These are phyloP conservation scores for Citeromyces nyonsensis DNA, from an alignment of 805 yeast species.

Conservation along the genomic window DNA sequence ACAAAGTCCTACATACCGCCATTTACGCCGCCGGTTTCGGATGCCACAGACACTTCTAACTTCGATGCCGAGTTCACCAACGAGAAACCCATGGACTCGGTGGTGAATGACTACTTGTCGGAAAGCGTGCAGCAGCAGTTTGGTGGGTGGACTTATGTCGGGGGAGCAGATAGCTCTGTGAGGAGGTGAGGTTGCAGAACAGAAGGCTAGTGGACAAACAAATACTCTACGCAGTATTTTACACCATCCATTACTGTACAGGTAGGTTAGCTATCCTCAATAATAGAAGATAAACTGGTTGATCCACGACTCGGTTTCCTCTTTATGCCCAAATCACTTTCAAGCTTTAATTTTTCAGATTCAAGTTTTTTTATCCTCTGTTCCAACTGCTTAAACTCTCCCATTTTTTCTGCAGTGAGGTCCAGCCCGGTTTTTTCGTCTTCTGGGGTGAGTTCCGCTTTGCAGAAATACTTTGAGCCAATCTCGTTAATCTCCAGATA, in stretches of 20 bases:
- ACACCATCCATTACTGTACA: no score
- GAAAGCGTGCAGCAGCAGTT: constrained; percentile 95
- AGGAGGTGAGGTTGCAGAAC: no score
- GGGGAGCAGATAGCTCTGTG: no score
- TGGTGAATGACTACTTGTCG: constrained; percentile 74
- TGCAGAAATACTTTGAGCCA: constrained; percentile 11
- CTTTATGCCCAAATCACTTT: no score
- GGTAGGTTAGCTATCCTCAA: no score
- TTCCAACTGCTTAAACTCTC: constrained; percentile 3
- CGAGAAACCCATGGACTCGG: constrained; percentile 55
- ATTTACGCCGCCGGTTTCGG: constrained; percentile 81
- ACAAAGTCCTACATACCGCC: constrained; percentile 89
- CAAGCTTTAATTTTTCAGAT: no score
- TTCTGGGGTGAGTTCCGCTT: constrained; percentile 4
- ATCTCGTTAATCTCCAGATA: constrained; percentile 10
- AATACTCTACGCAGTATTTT: no score
- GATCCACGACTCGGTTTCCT: no score
- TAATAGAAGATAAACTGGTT: no score
- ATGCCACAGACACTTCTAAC: constrained; percentile 90
- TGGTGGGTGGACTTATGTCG: constrained; percentile 93
- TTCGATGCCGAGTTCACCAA: constrained; percentile 96
- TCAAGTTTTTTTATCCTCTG: constrained; percentile 2
- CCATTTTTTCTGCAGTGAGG: constrained; percentile 3
- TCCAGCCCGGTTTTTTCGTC: constrained; percentile 6
- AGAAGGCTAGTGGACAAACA: no score